Percentiles rank a stretch among this genome's conserved stretches.
Evolutionary conservation across 768 basidiomycete species (phyloP).

Genomic region (Podaxis rugospora): DNA sequence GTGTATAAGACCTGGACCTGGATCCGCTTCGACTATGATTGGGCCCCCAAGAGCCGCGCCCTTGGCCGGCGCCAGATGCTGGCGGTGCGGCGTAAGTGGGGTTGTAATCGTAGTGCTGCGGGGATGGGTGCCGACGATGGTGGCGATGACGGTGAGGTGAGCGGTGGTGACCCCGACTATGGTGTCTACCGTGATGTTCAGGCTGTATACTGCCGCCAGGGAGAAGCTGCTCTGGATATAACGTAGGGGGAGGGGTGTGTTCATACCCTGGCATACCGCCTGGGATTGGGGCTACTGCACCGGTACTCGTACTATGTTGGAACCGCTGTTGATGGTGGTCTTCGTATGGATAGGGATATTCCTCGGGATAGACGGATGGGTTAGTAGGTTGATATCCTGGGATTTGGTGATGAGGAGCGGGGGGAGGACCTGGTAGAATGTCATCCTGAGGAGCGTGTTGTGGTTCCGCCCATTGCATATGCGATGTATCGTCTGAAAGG

Average conservation of each 20-base stretch:
- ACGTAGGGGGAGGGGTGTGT: background rate
- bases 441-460: slow-evolving; percentile 1
- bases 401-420: background rate
- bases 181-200: background rate
- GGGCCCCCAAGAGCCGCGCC: slow-evolving; percentile 5
- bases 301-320: background rate
- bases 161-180: background rate
- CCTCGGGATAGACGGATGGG: background rate
- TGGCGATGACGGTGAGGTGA: slow-evolving; percentile 4
- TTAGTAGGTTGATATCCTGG: background rate
- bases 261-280: slow-evolving; percentile 1
- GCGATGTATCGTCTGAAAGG: background rate
- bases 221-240: background rate
- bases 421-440: slow-evolving; percentile 4
- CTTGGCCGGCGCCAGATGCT: background rate
- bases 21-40: slow-evolving; percentile 8
- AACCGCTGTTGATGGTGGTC: slow-evolving; percentile 9
- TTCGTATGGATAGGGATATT: slow-evolving; percentile 8
- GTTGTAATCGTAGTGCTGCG: slow-evolving; percentile 2
- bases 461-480: background rate
- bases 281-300: background rate
- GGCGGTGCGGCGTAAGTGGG: slow-evolving; percentile 5
- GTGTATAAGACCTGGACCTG: slow-evolving; percentile 24
- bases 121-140: background rate
- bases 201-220: background rate